Evolutionary conservation across 768 basidiomycete genomes (phyloP).

Genomic region (Mycena albidolilacea): DNA sequence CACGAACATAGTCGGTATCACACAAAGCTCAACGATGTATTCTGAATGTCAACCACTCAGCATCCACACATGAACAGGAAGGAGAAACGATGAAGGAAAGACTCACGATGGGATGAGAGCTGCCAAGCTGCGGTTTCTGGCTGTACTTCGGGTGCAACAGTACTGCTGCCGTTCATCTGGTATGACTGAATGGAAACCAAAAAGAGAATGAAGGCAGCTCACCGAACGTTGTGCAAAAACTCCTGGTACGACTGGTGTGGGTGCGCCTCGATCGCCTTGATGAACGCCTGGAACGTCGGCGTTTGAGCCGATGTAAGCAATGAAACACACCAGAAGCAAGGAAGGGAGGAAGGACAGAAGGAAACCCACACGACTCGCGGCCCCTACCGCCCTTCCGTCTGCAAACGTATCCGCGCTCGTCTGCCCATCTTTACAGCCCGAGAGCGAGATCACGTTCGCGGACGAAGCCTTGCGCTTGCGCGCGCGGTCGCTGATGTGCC

Average conservation of each 20-base stretch:
- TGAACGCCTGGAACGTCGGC: constrained; percentile 66
- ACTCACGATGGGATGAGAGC: no score
- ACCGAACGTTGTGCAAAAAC: constrained; percentile 72
- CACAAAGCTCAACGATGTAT: no score
- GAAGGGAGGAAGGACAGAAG: background rate
- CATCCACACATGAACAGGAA: no score
- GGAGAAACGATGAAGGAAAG: no score
- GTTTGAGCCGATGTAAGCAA: background rate
- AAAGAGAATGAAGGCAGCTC: constrained; percentile 24
- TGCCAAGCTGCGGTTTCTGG: no score
- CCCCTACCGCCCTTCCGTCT: constrained; percentile 77
- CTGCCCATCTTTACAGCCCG: constrained; percentile 79
- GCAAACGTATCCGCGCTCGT: constrained; percentile 81
- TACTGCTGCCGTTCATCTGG: constrained; percentile 49
- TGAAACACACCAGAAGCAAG: no score
- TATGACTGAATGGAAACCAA: background rate
- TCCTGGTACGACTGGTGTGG: constrained; percentile 78
- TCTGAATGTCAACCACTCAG: no score
- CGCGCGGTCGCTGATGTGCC: constrained; percentile 52
- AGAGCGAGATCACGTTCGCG: constrained; percentile 88
- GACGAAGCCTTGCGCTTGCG: constrained; percentile 64
- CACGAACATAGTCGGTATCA: no score
- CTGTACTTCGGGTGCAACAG: constrained; percentile 53
- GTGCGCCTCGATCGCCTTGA: constrained; percentile 61
- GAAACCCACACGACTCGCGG: constrained; percentile 82